These are phyloP conservation scores for Rhodotorula kratochvilovae DNA, from an alignment of 768 basidiomycete species.

Conservation along the genomic window DNA sequence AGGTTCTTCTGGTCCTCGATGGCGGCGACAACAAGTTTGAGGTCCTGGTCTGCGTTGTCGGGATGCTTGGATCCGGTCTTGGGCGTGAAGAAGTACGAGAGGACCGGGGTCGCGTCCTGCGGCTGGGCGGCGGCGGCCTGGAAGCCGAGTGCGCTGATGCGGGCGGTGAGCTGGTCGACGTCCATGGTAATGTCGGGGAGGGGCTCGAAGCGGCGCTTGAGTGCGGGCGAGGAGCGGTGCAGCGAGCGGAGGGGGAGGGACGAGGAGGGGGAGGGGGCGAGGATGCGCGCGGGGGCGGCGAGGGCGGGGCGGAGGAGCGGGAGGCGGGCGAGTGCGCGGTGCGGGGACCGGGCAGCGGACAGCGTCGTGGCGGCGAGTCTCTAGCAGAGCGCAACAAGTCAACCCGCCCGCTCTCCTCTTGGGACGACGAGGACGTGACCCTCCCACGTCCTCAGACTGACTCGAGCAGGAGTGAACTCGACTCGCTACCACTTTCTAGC, in stretches of 20 bases:
- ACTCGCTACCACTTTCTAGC: no score
- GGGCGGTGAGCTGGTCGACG: constrained; percentile 12
- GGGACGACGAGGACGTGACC: no score
- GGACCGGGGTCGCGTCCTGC: constrained; percentile 9
- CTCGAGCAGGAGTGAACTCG: no score
- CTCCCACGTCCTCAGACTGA: no score
- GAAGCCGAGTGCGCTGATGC: constrained; percentile 25
- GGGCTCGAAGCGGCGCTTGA: constrained; percentile 14
- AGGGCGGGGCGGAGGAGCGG: neutral
- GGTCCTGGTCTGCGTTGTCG: constrained; percentile 22
- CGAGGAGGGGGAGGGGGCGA: no score
- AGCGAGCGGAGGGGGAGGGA: neutral
- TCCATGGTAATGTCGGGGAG: constrained; percentile 29
- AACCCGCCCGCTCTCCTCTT: neutral
- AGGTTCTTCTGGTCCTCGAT: constrained; percentile 41
- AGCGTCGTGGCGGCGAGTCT: neutral
- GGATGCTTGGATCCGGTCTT: constrained; percentile 41
- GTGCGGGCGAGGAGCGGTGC: neutral
- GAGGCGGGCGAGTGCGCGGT: neutral
- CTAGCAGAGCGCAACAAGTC: neutral
- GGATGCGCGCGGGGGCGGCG: neutral
- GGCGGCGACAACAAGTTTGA: constrained; percentile 41
- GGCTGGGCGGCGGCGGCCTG: neutral
- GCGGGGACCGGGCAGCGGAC: neutral
- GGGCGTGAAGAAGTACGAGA: constrained; percentile 43